Percentiles rank a stretch among this genome's conserved stretches.
Conservation (phyloP, 1,139 yeast species). For the Candida albicans region DNA sequence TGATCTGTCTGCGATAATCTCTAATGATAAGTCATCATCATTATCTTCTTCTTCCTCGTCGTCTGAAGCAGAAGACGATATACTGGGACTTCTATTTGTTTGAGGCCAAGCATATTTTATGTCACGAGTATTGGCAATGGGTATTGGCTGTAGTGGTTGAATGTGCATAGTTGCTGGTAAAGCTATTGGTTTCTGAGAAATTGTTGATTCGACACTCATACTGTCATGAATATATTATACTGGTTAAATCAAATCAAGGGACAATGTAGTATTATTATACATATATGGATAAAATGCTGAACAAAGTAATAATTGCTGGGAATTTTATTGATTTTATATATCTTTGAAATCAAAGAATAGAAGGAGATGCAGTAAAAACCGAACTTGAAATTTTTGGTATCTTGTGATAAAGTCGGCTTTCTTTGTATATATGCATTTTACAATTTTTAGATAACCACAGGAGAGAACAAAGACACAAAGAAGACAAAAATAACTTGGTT, state of each 20-base stretch:
- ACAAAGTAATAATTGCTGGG: no score
- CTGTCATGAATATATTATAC: constrained; percentile 2
- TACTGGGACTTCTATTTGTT: constrained; percentile 2
- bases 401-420: constrained; percentile 2
- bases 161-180: constrained; percentile 9
- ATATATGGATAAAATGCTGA: no score
- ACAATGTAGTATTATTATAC: no score
- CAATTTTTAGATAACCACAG: background rate
- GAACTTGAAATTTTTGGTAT: background rate
- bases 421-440: background rate
- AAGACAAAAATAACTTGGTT: no score
- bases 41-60: constrained; percentile 6
- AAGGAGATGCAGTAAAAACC: background rate
- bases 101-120: constrained; percentile 1
- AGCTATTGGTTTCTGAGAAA: background rate
- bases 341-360: background rate
- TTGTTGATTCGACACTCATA: constrained; percentile 4
- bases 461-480: no score
- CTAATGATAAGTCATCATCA: constrained; percentile 8
- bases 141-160: constrained; percentile 10
- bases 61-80: constrained; percentile 8
- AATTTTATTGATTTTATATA: no score
- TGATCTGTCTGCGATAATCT: constrained; percentile 5
- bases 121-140: background rate
- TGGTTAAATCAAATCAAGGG: no score